Conservation (phyloP, 306 rosid genomes). For the Gleditsia sinensis region DNA sequence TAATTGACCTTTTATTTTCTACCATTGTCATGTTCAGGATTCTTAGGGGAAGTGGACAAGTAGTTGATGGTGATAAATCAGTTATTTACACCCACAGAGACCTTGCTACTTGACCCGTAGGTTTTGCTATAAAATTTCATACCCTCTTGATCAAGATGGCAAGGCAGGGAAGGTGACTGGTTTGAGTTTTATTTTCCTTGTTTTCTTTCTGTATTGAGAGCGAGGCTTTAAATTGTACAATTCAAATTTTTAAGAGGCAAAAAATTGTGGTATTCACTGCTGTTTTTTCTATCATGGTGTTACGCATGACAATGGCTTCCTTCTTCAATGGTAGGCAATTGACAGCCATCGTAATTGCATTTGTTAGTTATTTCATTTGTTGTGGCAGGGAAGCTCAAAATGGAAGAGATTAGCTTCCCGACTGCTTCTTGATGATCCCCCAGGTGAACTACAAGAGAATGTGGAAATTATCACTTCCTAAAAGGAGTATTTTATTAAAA, state of each 20-base stretch:
- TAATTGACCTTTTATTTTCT: not conserved
- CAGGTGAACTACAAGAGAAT: too few relatives aligned
- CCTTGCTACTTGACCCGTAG: slow-evolving; percentile 53
- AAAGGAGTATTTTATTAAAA: too few relatives aligned
- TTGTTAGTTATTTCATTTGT: too few relatives aligned
- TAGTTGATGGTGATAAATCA: slow-evolving; percentile 81
- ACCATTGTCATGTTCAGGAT: slow-evolving; percentile 60
- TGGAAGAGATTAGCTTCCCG: too few relatives aligned
- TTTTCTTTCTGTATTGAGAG: not conserved
- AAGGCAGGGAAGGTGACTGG: slow-evolving; percentile 9
- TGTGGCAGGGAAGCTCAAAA: too few relatives aligned
- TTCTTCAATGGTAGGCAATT: slow-evolving; percentile 1
- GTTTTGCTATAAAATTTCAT: not conserved
- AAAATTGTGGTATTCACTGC: not conserved
- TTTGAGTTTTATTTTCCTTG: slow-evolving; percentile 18
- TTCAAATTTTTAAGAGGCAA: not conserved
- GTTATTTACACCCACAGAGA: slow-evolving; percentile 72
- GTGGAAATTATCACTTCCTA: too few relatives aligned
- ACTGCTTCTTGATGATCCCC: too few relatives aligned
- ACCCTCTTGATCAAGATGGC: slow-evolving; percentile 11
- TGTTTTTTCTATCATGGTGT: slow-evolving; percentile 13
- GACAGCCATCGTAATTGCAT: not conserved
- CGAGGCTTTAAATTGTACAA: slow-evolving; percentile 26
- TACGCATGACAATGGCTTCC: not conserved
- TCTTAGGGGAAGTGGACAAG: slow-evolving; percentile 87